A percentile compares a stretch with the other conserved stretches of the same genome.
These are phyloP conservation scores for Monosporascus sp. DNA, from an alignment of 2,329 filamentous ascomycete genomes.

Conservation along the genomic window DNA sequence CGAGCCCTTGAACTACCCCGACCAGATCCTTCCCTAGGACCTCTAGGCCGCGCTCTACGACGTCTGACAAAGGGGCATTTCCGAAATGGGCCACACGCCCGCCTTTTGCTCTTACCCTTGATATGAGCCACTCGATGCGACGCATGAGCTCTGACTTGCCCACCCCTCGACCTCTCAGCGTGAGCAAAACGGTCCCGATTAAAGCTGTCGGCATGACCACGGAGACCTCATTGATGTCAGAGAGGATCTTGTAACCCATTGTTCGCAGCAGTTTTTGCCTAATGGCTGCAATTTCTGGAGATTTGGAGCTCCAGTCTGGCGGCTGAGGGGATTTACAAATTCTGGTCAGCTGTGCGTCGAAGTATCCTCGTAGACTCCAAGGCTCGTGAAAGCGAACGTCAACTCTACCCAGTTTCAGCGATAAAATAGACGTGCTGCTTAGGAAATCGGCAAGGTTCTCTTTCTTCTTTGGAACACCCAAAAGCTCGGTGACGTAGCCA, in stretches of 20 bases:
- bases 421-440: constrained; percentile 82
- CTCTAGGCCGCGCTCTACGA: constrained; percentile 84
- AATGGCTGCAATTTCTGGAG: constrained; percentile 45
- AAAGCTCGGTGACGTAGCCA: constrained; percentile 88
- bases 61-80: constrained; percentile 68
- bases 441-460: constrained; percentile 89
- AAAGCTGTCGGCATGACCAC: constrained; percentile 98
- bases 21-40: constrained; percentile 88
- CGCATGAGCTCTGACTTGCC: constrained; percentile 80
- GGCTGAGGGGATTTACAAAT: constrained; percentile 45
- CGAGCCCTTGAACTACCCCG: constrained; percentile 69
- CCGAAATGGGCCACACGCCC: constrained; percentile 93
- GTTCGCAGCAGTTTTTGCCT: constrained; percentile 74
- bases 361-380: constrained; percentile 81
- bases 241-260: constrained; percentile 84
- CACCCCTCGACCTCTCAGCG: constrained; percentile 84
- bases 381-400: constrained; percentile 96
- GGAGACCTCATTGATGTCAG: constrained; percentile 91
- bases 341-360: constrained; percentile 67
- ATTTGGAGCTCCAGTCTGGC: constrained; percentile 39
- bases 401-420: constrained; percentile 81
- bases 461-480: constrained; percentile 92
- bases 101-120: constrained; percentile 75
- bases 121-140: constrained; percentile 84
- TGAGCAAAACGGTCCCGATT: constrained; percentile 89